Conservation (phyloP, 257 asterid species). For the Solanum phureja region DNA sequence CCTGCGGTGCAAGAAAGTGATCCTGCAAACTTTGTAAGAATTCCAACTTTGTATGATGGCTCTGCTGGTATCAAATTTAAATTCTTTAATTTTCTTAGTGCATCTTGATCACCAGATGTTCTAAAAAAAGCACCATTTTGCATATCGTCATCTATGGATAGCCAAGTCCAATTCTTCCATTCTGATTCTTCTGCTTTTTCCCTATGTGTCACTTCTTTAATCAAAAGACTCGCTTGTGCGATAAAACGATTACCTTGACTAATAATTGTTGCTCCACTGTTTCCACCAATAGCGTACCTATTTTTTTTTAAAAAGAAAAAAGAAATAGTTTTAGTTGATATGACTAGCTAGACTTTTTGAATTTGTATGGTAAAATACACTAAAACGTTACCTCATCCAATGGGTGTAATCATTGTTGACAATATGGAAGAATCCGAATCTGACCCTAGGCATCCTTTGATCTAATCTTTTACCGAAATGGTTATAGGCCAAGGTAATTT, state of each 20-base stretch:
- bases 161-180: conserved; percentile 55
- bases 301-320: not conserved
- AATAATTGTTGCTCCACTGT: conserved; percentile 42
- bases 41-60: conserved; percentile 5
- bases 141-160: conserved; percentile 35
- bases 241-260: conserved; percentile 65
- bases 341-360: not conserved
- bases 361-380: not conserved
- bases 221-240: conserved; percentile 22
- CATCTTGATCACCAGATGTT: conserved; percentile 29
- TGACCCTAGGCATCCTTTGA: conserved; percentile 49
- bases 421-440: conserved; percentile 47
- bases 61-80: conserved; percentile 13
- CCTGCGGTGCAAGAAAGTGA: conserved; percentile 23
- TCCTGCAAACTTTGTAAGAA: conserved; percentile 35
- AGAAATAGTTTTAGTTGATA: not conserved
- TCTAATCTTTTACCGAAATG: conserved; percentile 42
- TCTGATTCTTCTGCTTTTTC: conserved; percentile 11
- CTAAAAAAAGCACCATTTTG: conserved; percentile 39
- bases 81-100: conserved; percentile 7
- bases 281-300: conserved; percentile 74
- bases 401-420: conserved; percentile 73
- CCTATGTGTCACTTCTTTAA: conserved; percentile 30
- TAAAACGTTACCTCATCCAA: conserved; percentile 16
- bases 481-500: conserved; percentile 39